These are phyloP conservation scores for Gastrolobium bilobum DNA, from an alignment of 306 rosid genomes.

Conservation along the genomic window DNA sequence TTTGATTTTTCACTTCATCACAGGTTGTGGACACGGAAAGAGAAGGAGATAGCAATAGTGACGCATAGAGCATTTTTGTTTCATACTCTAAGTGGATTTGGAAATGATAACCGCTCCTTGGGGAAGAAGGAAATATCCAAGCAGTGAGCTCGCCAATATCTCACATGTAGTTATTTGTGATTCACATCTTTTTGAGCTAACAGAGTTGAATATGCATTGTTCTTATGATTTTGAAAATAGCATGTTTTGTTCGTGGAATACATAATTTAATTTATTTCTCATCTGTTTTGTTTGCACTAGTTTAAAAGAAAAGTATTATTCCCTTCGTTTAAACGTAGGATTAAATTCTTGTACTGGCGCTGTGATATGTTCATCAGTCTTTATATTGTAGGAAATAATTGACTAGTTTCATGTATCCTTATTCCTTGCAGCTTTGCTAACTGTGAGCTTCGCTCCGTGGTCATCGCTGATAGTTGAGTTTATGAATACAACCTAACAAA, in stretches of 20 bases:
- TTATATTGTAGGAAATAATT: not conserved
- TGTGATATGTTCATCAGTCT: not conserved
- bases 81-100: constrained; percentile 64
- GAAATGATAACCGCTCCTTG: constrained; percentile 65
- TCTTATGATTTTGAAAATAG: not conserved
- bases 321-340: too few species aligned
- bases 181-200: not conserved
- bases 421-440: constrained; percentile 69
- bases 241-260: not conserved
- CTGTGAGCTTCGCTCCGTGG: constrained; percentile 82
- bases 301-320: too few species aligned
- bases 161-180: constrained; percentile 30
- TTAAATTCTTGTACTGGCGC: not conserved
- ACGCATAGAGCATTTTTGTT: constrained; percentile 80
- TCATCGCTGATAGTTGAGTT: constrained; percentile 64
- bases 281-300: not conserved
- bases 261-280: not conserved
- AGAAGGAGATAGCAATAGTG: constrained; percentile 84
- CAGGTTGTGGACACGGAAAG: constrained; percentile 76
- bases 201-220: not conserved
- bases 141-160: constrained; percentile 58
- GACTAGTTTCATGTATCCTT: constrained; percentile 45
- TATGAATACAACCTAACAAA: constrained; percentile 22
- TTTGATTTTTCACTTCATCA: constrained; percentile 31
- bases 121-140: constrained; percentile 70